Percentiles rank a stretch among this genome's conserved stretches.
Conservation (phyloP, 2,329 filamentous ascomycete species). For the Nectriaceae sp. region DNA sequence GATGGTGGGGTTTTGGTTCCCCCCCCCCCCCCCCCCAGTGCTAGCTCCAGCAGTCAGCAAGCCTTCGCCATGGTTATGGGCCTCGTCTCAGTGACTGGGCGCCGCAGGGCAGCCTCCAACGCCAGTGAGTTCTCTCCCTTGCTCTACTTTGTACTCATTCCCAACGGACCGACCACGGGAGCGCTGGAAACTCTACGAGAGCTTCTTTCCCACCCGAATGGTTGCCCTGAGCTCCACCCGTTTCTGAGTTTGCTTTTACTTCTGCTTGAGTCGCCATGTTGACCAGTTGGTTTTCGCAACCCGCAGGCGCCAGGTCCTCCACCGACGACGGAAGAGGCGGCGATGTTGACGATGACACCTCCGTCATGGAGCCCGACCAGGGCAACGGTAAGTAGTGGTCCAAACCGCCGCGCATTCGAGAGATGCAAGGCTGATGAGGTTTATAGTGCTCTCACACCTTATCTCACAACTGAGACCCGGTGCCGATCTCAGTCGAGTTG, state of each 20-base stretch:
- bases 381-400: conserved; percentile 73
- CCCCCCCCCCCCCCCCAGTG: too few relatives aligned
- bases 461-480: conserved; percentile 96
- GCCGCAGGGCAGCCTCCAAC: conserved; percentile 27
- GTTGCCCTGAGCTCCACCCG: background rate
- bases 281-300: conserved; percentile 43
- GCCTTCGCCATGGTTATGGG: conserved; percentile 37
- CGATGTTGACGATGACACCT: conserved; percentile 67
- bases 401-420: background rate
- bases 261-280: conserved; percentile 37
- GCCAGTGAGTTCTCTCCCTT: conserved; percentile 20
- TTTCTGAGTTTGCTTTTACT: conserved; percentile 13
- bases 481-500: conserved; percentile 91
- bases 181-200: background rate
- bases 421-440: background rate
- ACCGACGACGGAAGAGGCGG: conserved; percentile 53
- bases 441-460: conserved; percentile 86
- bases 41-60: too few relatives aligned
- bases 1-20: too few relatives aligned
- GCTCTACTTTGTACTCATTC: background rate
- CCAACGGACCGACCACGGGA: background rate
- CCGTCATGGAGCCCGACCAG: conserved; percentile 86
- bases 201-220: background rate
- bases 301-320: conserved; percentile 54
- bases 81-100: conserved; percentile 33